These are phyloP conservation scores for Calamus simplicifolius DNA, from an alignment of 176 grass and related monocot genomes.

Conservation along the genomic window DNA sequence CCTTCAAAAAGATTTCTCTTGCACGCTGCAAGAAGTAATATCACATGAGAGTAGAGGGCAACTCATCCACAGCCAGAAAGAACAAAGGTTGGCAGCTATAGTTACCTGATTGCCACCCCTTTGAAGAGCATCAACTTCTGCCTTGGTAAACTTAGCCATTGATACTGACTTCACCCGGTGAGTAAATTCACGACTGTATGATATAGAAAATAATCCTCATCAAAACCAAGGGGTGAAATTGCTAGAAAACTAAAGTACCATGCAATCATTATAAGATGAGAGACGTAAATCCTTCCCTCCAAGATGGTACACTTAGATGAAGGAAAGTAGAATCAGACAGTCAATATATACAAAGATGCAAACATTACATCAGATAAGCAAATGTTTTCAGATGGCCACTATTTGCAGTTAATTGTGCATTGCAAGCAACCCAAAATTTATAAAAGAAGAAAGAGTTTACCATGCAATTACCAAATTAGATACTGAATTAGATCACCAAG, in stretches of 20 bases:
- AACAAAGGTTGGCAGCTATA: neutral
- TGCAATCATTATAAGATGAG: neutral
- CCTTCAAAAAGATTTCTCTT: constrained; percentile 73
- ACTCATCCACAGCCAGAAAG: constrained; percentile 9
- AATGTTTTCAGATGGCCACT: too few relatives aligned
- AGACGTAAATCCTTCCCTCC: neutral
- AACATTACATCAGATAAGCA: too few relatives aligned
- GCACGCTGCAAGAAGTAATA: constrained; percentile 50
- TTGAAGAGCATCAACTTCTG: constrained; percentile 76
- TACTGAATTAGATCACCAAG: too few relatives aligned
- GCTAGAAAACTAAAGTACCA: neutral
- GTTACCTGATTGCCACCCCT: constrained; percentile 95
- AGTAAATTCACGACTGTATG: constrained; percentile 81
- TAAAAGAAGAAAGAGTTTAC: too few relatives aligned
- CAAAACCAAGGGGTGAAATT: constrained; percentile 7
- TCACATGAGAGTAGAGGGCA: constrained; percentile 10
- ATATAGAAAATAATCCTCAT: constrained; percentile 1
- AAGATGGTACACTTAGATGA: too few relatives aligned
- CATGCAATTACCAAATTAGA: too few relatives aligned
- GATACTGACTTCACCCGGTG: constrained; percentile 97
- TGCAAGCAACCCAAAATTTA: too few relatives aligned
- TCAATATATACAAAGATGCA: too few relatives aligned
- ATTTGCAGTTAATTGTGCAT: too few relatives aligned
- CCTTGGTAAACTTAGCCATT: constrained; percentile 85
- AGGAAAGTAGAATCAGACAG: too few relatives aligned